phyloP scores from a whole-genome alignment of 768 basidiomycete genomes.

The Psilocybe sp. region DNA sequence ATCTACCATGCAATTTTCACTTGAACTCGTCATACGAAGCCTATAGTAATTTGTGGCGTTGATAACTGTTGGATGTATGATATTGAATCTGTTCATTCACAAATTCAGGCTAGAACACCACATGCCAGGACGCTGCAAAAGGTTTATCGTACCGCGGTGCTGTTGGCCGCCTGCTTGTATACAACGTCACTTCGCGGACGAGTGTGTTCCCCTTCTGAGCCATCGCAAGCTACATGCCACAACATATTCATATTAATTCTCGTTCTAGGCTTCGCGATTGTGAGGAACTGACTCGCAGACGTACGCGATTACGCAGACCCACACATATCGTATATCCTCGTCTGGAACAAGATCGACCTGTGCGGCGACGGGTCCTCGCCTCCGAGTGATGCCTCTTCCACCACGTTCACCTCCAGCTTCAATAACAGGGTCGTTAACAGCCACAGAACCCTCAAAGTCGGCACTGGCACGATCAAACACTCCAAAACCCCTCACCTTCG shows the following conservation, averaged over 20 bases:
- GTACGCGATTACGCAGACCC: slow-evolving; percentile 87
- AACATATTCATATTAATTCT: no score
- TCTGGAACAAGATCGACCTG: slow-evolving; percentile 89
- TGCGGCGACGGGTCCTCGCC: slow-evolving; percentile 36
- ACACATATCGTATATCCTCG: slow-evolving; percentile 84
- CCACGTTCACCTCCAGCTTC: slow-evolving; percentile 12
- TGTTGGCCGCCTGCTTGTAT: slow-evolving; percentile 81
- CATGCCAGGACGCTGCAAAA: slow-evolving; percentile 88
- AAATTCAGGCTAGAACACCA: slow-evolving; percentile 84
- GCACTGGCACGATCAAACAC: slow-evolving; percentile 9
- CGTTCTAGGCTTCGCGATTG: slow-evolving; percentile 60
- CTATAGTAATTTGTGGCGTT: background rate
- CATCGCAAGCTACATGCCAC: no score
- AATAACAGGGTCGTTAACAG: background rate
- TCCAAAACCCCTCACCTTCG: slow-evolving; percentile 13
- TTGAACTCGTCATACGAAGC: no score
- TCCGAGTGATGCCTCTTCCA: slow-evolving; percentile 8
- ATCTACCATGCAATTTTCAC: no score
- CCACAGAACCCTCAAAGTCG: background rate
- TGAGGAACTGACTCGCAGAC: slow-evolving; percentile 79
- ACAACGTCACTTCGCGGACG: slow-evolving; percentile 82
- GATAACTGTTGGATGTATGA: background rate
- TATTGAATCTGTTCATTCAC: background rate
- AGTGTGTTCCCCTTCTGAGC: slow-evolving; percentile 47
- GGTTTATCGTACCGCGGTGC: slow-evolving; percentile 90